Conservation (phyloP, 1,139 yeast genomes). For the Arxiozyma telluris region DNA sequence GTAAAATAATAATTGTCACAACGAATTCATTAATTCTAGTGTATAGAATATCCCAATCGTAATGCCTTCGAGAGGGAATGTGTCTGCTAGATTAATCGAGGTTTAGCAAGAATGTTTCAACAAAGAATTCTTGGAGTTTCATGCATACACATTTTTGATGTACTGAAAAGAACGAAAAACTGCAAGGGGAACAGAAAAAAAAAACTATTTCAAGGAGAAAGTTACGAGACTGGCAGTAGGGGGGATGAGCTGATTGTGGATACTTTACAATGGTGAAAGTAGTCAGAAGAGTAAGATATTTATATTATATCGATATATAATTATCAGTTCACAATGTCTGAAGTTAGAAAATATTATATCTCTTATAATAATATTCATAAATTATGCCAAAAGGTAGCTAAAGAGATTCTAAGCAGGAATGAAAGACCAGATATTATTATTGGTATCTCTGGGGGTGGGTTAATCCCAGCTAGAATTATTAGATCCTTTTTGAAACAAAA, state of each 20-base stretch:
- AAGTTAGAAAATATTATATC: slow-evolving; percentile 55
- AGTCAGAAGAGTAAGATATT: background rate
- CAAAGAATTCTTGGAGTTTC: no score
- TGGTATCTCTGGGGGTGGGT: slow-evolving; percentile 91
- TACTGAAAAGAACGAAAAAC: background rate
- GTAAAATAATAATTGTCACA: background rate
- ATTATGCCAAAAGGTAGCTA: slow-evolving; percentile 80
- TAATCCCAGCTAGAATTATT: slow-evolving; percentile 91
- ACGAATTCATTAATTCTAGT: background rate
- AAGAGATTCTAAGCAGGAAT: slow-evolving; percentile 50
- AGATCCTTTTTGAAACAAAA: slow-evolving; percentile 82
- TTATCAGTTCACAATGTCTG: slow-evolving; percentile 7
- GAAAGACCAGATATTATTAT: slow-evolving; percentile 76
- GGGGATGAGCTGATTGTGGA: no score
- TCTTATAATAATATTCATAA: slow-evolving; percentile 91
- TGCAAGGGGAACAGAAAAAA: background rate
- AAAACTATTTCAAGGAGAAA: no score
- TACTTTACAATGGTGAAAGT: no score
- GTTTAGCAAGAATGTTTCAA: background rate
- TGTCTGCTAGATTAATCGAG: background rate
- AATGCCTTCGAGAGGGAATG: background rate
- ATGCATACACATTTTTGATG: background rate
- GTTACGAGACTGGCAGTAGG: no score
- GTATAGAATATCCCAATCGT: background rate
- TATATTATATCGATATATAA: no score